A percentile compares a stretch with the other conserved stretches of the same genome.
These are phyloP conservation scores for Boletus rubescentipes DNA, from an alignment of 768 basidiomycete genomes.

Conservation along the genomic window DNA sequence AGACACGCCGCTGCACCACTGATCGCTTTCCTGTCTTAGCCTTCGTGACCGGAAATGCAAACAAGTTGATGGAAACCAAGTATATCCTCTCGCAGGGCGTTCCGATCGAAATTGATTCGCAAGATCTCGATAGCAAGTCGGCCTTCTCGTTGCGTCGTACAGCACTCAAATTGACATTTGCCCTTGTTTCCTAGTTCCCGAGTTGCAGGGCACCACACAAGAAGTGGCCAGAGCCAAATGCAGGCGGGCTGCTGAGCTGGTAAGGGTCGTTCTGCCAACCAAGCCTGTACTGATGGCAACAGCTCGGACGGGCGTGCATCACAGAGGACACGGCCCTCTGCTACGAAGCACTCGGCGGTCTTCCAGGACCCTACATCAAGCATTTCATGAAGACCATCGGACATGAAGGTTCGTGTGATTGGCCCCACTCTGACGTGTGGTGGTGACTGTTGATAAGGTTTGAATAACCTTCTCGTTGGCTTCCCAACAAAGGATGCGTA, in stretches of 20 bases:
- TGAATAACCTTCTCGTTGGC: constrained; percentile 77
- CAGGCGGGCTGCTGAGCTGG: constrained; percentile 76
- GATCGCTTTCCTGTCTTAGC: constrained; percentile 45
- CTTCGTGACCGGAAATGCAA: constrained; percentile 93
- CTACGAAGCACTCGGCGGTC: constrained; percentile 83
- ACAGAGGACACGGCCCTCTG: constrained; percentile 96
- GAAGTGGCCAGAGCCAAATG: constrained; percentile 92
- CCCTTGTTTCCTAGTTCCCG: constrained; percentile 61
- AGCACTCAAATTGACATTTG: background rate
- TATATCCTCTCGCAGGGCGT: constrained; percentile 69
- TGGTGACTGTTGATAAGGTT: constrained; percentile 39
- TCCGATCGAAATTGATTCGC: constrained; percentile 74
- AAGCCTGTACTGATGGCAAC: background rate
- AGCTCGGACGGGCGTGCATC: constrained; percentile 57
- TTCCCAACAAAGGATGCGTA: constrained; percentile 80
- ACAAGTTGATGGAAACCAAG: constrained; percentile 88
- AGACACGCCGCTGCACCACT: background rate
- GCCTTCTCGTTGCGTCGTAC: background rate
- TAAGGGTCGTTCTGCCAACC: constrained; percentile 32
- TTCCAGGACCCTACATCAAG: constrained; percentile 98
- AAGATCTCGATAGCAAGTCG: constrained; percentile 74
- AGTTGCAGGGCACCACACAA: constrained; percentile 89
- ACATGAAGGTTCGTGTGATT: constrained; percentile 61
- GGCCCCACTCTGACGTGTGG: background rate
- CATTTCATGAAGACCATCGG: constrained; percentile 82